Base-by-base conservation (phyloP, 495 filamentous ascomycete species). In the Aspergillus bridgeri region DNA sequence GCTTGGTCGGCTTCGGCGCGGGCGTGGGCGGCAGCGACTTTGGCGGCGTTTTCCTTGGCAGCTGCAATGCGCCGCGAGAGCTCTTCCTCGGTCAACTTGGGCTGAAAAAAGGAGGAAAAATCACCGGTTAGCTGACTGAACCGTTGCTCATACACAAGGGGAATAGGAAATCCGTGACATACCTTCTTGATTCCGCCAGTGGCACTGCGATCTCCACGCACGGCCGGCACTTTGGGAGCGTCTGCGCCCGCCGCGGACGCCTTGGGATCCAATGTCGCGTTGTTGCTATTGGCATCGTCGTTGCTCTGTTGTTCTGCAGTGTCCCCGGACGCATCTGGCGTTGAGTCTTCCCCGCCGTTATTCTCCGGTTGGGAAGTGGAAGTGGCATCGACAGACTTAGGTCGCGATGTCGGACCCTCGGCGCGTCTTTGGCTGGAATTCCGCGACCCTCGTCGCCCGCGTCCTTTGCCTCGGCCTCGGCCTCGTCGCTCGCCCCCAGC, bases 21-120 rank as follows among this genome's bases (percentile, higher is more conserved):
- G 4, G 79, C 81, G 65, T 89, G 84, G 1, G 85, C 83, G 15
- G 83, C 84, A 3, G 78, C 75, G 17, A 80, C 76, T 48, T 81
- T 77, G 2, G 74, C 78, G 52, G 84, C 85, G 46, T 84, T 81
- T 50, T 85, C 73, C 48, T 76, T 77, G 44, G 86, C 86, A 25
- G 79, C 75, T 17, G 79, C 82, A 44, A 90, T 79, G 23, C 81
- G 79, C 20, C 75, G 80, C 6, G 77, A 74, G 19, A 90, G 78
- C 62, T 90, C 83, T 55, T 79, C 84, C 69, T 89, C 86, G 27
- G 85, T 89, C 43, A 89, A 81, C 70, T 87, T 88, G 0, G 83
- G 81, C 73, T 85, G 65, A 20, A 23, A 48, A 8, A 23, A 29
- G 24, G 60, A 71, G 48, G n/a, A 71, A 58, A 43, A 44, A 15